These are phyloP conservation scores for Trichoderma sp. DNA, from an alignment of 2,329 filamentous ascomycete genomes.

Conservation along the genomic window DNA sequence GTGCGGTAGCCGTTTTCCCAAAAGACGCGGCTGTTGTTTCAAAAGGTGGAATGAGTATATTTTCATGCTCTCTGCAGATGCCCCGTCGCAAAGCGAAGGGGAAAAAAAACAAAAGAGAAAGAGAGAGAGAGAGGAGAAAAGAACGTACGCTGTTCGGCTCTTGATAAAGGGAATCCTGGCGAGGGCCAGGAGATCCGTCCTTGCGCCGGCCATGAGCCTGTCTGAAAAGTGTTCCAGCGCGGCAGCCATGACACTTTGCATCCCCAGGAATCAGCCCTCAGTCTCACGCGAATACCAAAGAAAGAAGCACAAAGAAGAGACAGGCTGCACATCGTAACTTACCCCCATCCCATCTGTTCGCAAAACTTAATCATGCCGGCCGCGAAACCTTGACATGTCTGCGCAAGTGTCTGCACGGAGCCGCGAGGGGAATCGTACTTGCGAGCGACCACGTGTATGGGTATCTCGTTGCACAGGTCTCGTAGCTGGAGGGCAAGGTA, in stretches of 20 bases:
- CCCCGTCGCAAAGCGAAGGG: no score
- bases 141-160: conserved; percentile 65
- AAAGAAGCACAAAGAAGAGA: no score
- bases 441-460: conserved; percentile 67
- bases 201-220: conserved; percentile 70
- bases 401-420: conserved; percentile 69
- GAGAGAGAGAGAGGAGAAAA: no score
- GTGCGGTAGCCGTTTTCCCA: conserved; percentile 77
- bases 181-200: conserved; percentile 69
- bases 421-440: conserved; percentile 73
- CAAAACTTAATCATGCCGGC: conserved; percentile 81
- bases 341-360: conserved; percentile 74
- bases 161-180: conserved; percentile 75
- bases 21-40: conserved; percentile 54
- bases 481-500: conserved; percentile 77
- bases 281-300: background rate
- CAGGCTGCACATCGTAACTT: conserved; percentile 17
- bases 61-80: background rate
- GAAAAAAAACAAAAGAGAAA: no score
- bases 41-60: background rate
- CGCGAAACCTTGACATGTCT: conserved; percentile 77
- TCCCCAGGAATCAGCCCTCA: conserved; percentile 26
- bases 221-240: conserved; percentile 77
- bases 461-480: conserved; percentile 75
- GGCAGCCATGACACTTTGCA: conserved; percentile 63